These are phyloP conservation scores for Spinellus fusiger DNA, from an alignment of 192 early-diverging fungal genomes.

Conservation along the genomic window DNA sequence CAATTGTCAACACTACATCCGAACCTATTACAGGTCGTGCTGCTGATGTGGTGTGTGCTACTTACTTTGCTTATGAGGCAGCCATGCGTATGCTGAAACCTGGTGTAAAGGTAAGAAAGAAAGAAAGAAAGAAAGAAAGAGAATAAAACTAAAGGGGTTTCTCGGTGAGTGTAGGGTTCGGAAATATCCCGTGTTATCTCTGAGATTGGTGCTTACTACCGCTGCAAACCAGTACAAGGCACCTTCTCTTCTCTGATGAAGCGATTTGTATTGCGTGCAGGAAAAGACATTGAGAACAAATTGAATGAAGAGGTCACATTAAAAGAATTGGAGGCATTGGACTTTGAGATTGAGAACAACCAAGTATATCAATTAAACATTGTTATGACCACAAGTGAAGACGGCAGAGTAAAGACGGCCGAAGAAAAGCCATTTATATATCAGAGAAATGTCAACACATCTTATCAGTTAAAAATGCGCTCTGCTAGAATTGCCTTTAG, in stretches of 20 bases:
- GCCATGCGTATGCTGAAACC: conserved; percentile 74
- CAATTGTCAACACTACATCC: conserved; percentile 60
- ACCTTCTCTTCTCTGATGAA: conserved; percentile 68
- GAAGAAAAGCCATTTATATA: conserved; percentile 54
- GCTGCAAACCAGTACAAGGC: conserved; percentile 61
- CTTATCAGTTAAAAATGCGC: conserved; percentile 67
- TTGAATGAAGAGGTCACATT: conserved; percentile 46
- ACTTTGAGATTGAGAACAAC: conserved; percentile 64
- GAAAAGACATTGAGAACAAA: conserved; percentile 54
- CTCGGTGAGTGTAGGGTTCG: conserved; percentile 23
- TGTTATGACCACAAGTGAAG: conserved; percentile 60
- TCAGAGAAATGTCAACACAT: conserved; percentile 67
- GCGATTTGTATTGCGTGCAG: conserved; percentile 64
- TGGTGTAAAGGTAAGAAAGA: conserved; percentile 47
- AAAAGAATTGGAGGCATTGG: conserved; percentile 39
- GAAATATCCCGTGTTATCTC: conserved; percentile 55
- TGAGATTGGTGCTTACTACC: conserved; percentile 52
- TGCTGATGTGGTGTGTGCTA: conserved; percentile 52
- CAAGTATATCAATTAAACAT: conserved; percentile 72
- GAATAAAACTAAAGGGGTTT: not conserved
- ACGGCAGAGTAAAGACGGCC: conserved; percentile 45
- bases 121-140: not conserved
- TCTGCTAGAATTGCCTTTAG: conserved; percentile 56
- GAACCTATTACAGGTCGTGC: conserved; percentile 44
- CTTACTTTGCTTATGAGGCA: conserved; percentile 78